Base-by-base conservation (phyloP, 1,139 yeast genomes). In the Zygoascus sp. region DNA sequence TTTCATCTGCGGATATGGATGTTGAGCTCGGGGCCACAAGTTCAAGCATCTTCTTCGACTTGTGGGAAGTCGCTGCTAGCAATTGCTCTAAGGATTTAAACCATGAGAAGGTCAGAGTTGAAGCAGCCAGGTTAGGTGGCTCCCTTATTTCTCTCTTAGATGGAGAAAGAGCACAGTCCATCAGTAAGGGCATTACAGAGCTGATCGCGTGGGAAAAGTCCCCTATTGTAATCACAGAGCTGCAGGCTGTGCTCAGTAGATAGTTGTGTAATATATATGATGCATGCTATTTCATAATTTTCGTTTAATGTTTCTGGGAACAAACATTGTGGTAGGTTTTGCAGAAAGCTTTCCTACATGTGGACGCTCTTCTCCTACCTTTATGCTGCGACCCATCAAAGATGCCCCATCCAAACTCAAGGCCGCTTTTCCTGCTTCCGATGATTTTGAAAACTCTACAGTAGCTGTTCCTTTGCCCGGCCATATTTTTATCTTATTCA, bases 31-130 rank as follows among this genome's bases (percentile, higher is more conserved):
- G 30, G 11, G 36, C 20, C 10, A n/a, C 17, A 4, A 13, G 28
- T 21, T 42, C 45, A 2, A 37, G 36, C 15, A 17, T 35, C 8
- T 42, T 71, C 40, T 34, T 43, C 8, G 35, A 48, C 1, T 44
- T 62, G 3, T 74, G 77, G 73, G 44, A 48, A 2, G 45, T 47
- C 0, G 43, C 66, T 2, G 57, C 59, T 27, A 38, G 42, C 2
- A 50, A 58, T 5, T 75, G 80, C 57, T 67, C 76, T 13, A 58
- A 58, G 5, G 68, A 68, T 32, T 74, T 73, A 39, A 75, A 76
- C 40, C 76, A 82, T 48, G 94, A 85, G 56, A 76, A 74, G 54
- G 87, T 83, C 1, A 74, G 82, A 50, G 64, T 82, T 19, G 81
- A 79, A 45, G 62, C 74, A 22, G 68, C 72, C 52, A 62, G 69